Evolutionary conservation across 495 filamentous ascomycete species (phyloP), one percentile per base, ranked within the genome.

Genomic region (Annulohypoxylon moriforme): DNA sequence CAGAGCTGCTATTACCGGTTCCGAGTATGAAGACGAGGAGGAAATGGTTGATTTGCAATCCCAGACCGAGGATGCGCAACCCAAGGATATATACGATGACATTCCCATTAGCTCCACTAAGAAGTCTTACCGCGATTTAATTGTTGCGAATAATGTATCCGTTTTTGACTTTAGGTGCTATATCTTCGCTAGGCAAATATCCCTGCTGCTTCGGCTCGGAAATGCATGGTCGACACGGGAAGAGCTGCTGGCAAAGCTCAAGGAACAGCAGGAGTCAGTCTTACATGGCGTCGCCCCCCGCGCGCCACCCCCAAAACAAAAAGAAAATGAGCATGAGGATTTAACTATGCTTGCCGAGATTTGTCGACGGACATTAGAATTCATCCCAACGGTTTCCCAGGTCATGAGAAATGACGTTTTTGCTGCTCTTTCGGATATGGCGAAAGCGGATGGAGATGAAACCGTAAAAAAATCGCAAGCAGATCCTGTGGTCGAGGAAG

Each of bases 81-180:
- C 71, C 13, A 77, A 77, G 13, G 73, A 69, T 27, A 52, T 42
- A 50, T 79, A 80, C 50, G 79, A 86, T 50, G 84, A 85, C 49
- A 89, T 87, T 63, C 91, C 94, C 24, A 85, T 97, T 44, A 89
- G 88, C 73, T 86, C 92, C 2, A 84, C 81, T 42, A 92, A 88
- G 77, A 96, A 97, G 76, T 83, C 91, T 1, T 98, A 98, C 76
- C 89, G 96, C 42, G 94, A 97, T 61, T 87, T 97, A 69, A 98
- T 99, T 52, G 82, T 98, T 44, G 90, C 92, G n/a, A 98, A 94
- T 80, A 91, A 96, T 69, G 96, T 98, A 29, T 98, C 96, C n/a
- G 84, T 96, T 11, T 98, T 98, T 73, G 96, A 99, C 77, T 98
- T 99, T 79, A 88, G 92, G 65, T 94, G 90, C 69, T 99, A 99